phyloP scores from a whole-genome alignment of 1,139 yeast genomes.

The Hyphopichia burtonii region DNA sequence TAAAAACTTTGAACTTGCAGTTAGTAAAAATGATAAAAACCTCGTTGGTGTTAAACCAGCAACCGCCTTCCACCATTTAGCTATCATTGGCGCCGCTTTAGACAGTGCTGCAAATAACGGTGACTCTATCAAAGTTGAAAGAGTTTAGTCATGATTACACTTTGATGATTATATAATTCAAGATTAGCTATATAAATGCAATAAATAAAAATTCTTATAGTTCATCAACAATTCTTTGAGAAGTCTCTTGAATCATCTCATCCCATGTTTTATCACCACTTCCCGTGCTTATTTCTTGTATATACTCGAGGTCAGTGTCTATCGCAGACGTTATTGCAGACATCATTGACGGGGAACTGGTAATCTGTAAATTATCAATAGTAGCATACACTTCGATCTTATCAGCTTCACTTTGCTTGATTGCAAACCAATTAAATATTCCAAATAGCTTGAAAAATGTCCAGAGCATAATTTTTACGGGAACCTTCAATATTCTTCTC shows the following conservation, averaged over 20 bases:
- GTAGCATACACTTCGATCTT: constrained; percentile 3
- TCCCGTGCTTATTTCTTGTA: not conserved
- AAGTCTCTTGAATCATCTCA: constrained; percentile 4
- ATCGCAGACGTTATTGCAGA: not conserved
- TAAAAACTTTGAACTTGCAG: constrained; percentile 70
- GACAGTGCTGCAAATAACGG: constrained; percentile 68
- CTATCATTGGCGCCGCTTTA: constrained; percentile 80
- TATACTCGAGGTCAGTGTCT: not conserved
- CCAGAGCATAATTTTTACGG: constrained; percentile 61
- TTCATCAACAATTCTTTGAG: constrained; percentile 5
- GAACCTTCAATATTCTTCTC: constrained; percentile 59
- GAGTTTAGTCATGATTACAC: too few species aligned
- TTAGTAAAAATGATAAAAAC: constrained; percentile 59
- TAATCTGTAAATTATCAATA: not conserved
- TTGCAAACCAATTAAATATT: constrained; percentile 29
- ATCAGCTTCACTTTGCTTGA: not conserved
- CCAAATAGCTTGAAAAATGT: constrained; percentile 48
- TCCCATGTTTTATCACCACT: constrained; percentile 2
- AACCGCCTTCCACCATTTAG: constrained; percentile 86
- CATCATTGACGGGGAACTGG: not conserved
- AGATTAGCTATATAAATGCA: not conserved
- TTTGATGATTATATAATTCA: too few species aligned
- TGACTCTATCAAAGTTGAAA: constrained; percentile 50
- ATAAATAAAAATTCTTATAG: not conserved
- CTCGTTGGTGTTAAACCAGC: constrained; percentile 62